phyloP scores from a whole-genome alignment of 2,329 filamentous ascomycete genomes.

The Lachnellula willkommii region DNA sequence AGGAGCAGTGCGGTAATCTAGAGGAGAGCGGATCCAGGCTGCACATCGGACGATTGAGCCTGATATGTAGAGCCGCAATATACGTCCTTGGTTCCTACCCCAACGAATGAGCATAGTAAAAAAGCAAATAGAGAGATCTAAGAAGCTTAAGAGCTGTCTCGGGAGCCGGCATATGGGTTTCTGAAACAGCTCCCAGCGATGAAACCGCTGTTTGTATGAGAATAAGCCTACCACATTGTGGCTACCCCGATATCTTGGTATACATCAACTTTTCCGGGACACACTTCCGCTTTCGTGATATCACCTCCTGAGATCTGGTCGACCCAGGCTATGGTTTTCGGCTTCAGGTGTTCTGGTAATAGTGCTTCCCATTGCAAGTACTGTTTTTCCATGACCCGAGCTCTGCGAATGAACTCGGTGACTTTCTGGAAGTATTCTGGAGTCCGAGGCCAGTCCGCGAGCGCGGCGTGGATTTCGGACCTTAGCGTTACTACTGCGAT shows the following conservation, averaged over 20 bases:
- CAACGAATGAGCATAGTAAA: too few relatives aligned
- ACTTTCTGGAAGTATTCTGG: slow-evolving; percentile 48
- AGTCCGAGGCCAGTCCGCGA: slow-evolving; percentile 42
- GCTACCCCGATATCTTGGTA: slow-evolving; percentile 55
- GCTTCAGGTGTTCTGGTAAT: slow-evolving; percentile 47
- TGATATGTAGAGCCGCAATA: slow-evolving; percentile 49
- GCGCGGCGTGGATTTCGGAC: slow-evolving; percentile 46
- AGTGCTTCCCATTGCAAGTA: slow-evolving; percentile 46
- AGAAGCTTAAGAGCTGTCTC: too few relatives aligned
- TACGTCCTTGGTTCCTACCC: slow-evolving; percentile 49
- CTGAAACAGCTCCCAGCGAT: too few relatives aligned
- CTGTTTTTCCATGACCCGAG: slow-evolving; percentile 48
- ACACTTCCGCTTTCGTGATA: slow-evolving; percentile 50
- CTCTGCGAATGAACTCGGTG: slow-evolving; percentile 46
- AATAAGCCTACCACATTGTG: slow-evolving; percentile 32
- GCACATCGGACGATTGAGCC: slow-evolving; percentile 53
- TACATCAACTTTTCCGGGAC: slow-evolving; percentile 54
- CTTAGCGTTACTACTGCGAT: slow-evolving; percentile 53
- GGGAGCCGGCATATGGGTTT: too few relatives aligned
- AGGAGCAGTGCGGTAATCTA: slow-evolving; percentile 57
- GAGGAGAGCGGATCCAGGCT: slow-evolving; percentile 55
- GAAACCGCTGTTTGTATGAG: too few relatives aligned
- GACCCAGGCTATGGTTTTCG: slow-evolving; percentile 52
- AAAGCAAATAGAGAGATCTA: too few relatives aligned
- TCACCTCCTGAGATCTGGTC: slow-evolving; percentile 48